These are phyloP conservation scores for Termitomyces sp. DNA, from an alignment of 768 basidiomycete genomes.

Conservation along the genomic window DNA sequence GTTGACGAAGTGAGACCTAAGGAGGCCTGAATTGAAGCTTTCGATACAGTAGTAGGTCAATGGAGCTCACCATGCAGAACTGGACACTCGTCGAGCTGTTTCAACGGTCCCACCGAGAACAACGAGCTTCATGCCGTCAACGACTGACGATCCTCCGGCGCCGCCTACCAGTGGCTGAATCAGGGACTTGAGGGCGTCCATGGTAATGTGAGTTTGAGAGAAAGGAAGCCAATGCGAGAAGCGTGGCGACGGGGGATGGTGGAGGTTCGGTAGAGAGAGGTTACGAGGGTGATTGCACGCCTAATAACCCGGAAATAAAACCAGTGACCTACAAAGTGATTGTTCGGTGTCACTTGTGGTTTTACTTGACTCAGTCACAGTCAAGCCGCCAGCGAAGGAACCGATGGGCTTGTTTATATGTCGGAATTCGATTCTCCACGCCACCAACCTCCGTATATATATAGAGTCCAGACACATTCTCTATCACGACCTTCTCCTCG, in stretches of 20 bases:
- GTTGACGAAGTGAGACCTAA: conserved; percentile 81
- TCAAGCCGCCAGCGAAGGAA: conserved; percentile 13
- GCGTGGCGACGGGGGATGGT: conserved; percentile 8
- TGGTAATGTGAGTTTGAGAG: conserved; percentile 21
- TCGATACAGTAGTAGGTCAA: not conserved
- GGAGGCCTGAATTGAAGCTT: not conserved
- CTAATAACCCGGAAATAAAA: conserved; percentile 15
- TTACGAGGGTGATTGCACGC: conserved; percentile 11
- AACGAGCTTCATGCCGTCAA: conserved; percentile 89
- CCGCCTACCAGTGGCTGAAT: conserved; percentile 76
- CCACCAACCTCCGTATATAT: not conserved
- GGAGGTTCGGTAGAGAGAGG: conserved; percentile 8
- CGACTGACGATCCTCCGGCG: conserved; percentile 69
- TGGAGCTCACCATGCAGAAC: conserved; percentile 69
- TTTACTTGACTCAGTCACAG: conserved; percentile 16
- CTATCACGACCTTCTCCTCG: not conserved
- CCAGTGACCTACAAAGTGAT: conserved; percentile 10
- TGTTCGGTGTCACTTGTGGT: conserved; percentile 9
- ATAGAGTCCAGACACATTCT: not conserved
- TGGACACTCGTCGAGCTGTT: conserved; percentile 76
- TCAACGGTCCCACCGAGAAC: conserved; percentile 85
- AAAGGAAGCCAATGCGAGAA: conserved; percentile 18
- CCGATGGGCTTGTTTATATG: conserved; percentile 4
- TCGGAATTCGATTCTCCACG: conserved; percentile 3
- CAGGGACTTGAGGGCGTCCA: conserved; percentile 81